Percentiles rank a stretch among this genome's conserved stretches.
Conservation (phyloP, 2,329 filamentous ascomycete species). For the Calonectria multiphialidica region DNA sequence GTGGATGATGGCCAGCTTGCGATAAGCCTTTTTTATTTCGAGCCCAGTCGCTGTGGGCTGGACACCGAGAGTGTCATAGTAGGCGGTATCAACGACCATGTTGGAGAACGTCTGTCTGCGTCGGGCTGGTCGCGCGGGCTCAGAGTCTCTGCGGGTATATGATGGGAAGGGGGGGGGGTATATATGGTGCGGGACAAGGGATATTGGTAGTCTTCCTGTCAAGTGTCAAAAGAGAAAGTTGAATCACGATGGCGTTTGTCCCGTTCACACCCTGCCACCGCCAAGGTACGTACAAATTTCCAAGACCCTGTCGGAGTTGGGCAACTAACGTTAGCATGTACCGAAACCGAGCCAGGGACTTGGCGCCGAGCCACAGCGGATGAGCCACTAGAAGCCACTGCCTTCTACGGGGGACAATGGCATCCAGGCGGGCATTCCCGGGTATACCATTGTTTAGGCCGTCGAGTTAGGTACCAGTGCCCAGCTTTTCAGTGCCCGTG, state of each 20-base stretch:
- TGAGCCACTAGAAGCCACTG: slow-evolving; percentile 22
- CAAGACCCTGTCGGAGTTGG: slow-evolving; percentile 4
- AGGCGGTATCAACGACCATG: slow-evolving; percentile 91
- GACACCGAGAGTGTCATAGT: slow-evolving; percentile 90
- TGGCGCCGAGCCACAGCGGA: slow-evolving; percentile 19
- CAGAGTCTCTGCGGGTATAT: slow-evolving; percentile 9
- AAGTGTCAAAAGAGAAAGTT: slow-evolving; percentile 30
- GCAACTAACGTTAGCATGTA: not conserved
- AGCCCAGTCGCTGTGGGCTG: slow-evolving; percentile 87
- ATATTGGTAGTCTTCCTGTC: slow-evolving; percentile 11
- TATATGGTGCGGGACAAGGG: slow-evolving; percentile 21
- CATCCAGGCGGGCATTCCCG: not conserved
- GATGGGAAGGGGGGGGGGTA: not conserved
- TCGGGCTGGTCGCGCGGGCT: slow-evolving; percentile 18
- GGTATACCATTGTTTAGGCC: not conserved
- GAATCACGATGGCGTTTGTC: slow-evolving; percentile 40
- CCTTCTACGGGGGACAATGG: not conserved
- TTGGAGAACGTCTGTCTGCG: slow-evolving; percentile 42
- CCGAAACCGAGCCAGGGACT: slow-evolving; percentile 8
- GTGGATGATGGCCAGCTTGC: slow-evolving; percentile 93
- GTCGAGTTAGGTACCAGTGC: slow-evolving; percentile 1
- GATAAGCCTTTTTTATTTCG: slow-evolving; percentile 97
- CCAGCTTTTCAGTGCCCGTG: not conserved
- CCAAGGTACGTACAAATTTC: slow-evolving; percentile 13
- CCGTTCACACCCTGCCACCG: slow-evolving; percentile 17